Base-by-base conservation (phyloP, 2,329 filamentous ascomycete species). In the Bretziella fagacearum region DNA sequence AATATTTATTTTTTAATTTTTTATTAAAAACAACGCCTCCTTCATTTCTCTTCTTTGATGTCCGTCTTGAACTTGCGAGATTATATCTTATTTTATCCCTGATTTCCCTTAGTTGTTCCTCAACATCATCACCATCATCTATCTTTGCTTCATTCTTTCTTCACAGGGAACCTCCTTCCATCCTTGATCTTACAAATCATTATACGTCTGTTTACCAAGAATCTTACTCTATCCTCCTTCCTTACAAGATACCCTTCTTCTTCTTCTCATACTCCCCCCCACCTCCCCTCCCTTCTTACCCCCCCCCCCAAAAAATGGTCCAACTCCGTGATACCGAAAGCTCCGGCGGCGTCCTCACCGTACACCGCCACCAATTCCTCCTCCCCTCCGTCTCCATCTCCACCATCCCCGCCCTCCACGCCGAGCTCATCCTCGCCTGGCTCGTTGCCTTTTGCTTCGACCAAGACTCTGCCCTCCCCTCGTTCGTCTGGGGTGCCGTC, bases 351-450 rank as follows among this genome's bases (percentile, higher is more conserved):
- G 45, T 40, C 26, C 17, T 33, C 20, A 18, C 41, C 27, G 29
- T 47, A 8, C 22, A 47, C 32, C 41, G 35, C 33, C 42, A 39
- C 15, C 27, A 35, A 15, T 20, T 27, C 29, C 42, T 8, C 17
- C 20, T 51, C 6, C 20, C 30, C 15, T 41, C 48, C 11, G 25
- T 27, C 23, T 42, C 37, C 22, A 35, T 52, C n/a, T 40, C 47
- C 20, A n/a, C 32, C 13, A 10, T 33, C 10, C 3, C 44, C n/a
- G 6, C 25, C 6, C 46, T 51, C 18, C 48, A 40, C 26, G 39
- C 53, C 18, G 52, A 55, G 48, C 41, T 56, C n/a, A 44, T 56
- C 11, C 52, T 56, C 5, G 45, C 54, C 18, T 56, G 54, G 54
- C 52, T 55, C 7, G 47, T 55, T 22, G 49, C 55, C 7, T 50